phyloP scores from a whole-genome alignment of 2,329 filamentous ascomycete genomes.

The Xylaria sp. region DNA sequence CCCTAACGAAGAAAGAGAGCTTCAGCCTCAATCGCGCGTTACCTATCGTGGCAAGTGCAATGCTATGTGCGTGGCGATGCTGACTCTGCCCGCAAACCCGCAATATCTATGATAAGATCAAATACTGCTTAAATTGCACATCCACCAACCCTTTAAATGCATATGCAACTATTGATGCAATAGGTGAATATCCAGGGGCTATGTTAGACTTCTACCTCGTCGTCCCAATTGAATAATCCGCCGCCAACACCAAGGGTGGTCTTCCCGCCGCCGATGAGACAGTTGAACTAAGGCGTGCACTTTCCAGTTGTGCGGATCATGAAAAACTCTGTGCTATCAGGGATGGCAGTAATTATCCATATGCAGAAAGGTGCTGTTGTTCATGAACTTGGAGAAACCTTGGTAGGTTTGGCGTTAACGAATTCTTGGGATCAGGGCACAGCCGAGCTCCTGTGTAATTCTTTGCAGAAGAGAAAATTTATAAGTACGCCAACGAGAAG shows the following conservation, averaged over 20 bases:
- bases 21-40: slow-evolving; percentile 27
- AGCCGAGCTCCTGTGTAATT: background rate
- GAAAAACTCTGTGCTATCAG: background rate
- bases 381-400: background rate
- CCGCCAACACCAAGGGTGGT: too few relatives aligned
- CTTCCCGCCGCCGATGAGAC: too few relatives aligned
- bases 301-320: background rate
- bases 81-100: background rate
- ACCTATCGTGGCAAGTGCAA: slow-evolving; percentile 9
- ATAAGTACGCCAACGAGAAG: too few relatives aligned
- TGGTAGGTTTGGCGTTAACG: background rate
- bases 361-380: background rate
- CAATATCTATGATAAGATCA: background rate
- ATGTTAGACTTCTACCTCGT: too few relatives aligned
- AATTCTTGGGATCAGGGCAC: background rate
- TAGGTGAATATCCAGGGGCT: too few relatives aligned
- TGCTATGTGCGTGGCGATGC: slow-evolving; percentile 6
- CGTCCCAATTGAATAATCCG: too few relatives aligned
- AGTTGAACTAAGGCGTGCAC: too few relatives aligned
- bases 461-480: background rate
- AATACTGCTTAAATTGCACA: background rate
- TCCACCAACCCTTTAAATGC: too few relatives aligned
- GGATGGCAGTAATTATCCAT: background rate
- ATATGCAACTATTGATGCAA: too few relatives aligned
- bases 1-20: slow-evolving; percentile 11